Conservation (phyloP, 2,329 filamentous ascomycete species). For the Cyphellophora europaea region DNA sequence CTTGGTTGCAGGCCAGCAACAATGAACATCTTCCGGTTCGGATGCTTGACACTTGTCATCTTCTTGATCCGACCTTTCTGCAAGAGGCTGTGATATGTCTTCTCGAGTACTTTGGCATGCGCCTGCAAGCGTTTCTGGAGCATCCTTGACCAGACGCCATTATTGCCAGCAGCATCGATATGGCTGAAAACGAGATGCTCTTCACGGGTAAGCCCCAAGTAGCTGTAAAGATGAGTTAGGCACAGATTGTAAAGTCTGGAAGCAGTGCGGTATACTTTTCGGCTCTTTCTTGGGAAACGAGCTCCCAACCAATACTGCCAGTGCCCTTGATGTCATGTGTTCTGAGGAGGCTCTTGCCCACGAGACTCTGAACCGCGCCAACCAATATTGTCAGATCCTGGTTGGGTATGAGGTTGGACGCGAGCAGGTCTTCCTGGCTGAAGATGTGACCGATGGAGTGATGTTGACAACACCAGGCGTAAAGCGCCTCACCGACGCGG, state of each 20-base stretch:
- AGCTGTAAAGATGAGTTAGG: constrained; percentile 18
- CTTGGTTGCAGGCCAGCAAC: constrained; percentile 73
- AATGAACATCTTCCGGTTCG: constrained; percentile 93
- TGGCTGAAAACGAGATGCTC: constrained; percentile 76
- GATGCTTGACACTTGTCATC: constrained; percentile 86
- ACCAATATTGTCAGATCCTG: constrained; percentile 33
- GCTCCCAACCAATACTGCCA: constrained; percentile 37
- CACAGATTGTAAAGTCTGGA: not conserved
- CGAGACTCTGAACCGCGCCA: constrained; percentile 34
- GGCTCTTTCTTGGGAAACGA: constrained; percentile 38
- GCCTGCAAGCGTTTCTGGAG: constrained; percentile 73
- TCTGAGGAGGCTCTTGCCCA: constrained; percentile 37
- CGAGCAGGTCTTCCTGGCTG: constrained; percentile 36
- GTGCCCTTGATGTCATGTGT: constrained; percentile 28
- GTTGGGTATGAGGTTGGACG: constrained; percentile 33
- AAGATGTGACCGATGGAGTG: constrained; percentile 34
- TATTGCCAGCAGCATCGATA: constrained; percentile 75
- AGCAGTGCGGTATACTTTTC: constrained; percentile 31
- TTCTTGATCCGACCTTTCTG: constrained; percentile 72
- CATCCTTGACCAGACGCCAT: constrained; percentile 84
- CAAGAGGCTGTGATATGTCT: constrained; percentile 75
- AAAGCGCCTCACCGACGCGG: constrained; percentile 32
- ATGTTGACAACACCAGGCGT: constrained; percentile 32
- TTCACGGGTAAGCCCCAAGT: constrained; percentile 45
- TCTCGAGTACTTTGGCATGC: constrained; percentile 73